These are phyloP conservation scores for Epicoccum sorghinum DNA, from an alignment of 2,329 filamentous ascomycete species.

Conservation along the genomic window DNA sequence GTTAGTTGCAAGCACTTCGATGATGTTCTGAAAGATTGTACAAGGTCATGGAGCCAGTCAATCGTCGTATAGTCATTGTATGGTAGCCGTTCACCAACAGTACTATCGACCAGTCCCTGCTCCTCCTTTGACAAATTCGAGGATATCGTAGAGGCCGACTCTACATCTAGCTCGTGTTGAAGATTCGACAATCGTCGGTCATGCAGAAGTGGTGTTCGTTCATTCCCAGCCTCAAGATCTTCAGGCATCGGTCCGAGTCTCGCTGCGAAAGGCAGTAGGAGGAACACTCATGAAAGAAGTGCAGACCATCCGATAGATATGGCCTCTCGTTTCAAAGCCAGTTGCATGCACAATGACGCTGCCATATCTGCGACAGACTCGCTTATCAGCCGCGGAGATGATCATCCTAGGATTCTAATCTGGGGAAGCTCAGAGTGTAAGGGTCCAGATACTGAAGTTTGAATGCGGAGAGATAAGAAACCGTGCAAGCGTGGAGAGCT, in stretches of 20 bases:
- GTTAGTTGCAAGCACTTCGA: background rate
- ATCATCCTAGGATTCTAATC: background rate
- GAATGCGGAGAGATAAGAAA: conserved; percentile 27
- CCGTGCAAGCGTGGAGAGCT: background rate
- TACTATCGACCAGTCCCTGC: conserved; percentile 52
- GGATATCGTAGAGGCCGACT: conserved; percentile 52
- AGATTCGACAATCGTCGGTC: conserved; percentile 41
- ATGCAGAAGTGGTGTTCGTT: conserved; percentile 45
- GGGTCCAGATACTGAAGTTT: conserved; percentile 10
- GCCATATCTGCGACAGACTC: background rate
- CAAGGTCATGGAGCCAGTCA: conserved; percentile 67
- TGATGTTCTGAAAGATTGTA: conserved; percentile 23
- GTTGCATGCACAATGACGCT: conserved; percentile 7
- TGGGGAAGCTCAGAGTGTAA: conserved; percentile 12
- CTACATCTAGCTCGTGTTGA: conserved; percentile 48
- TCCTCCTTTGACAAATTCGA: conserved; percentile 57
- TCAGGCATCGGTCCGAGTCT: conserved; percentile 22
- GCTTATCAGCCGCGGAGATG: conserved; percentile 11
- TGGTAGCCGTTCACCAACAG: conserved; percentile 61
- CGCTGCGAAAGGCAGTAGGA: background rate
- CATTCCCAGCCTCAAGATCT: conserved; percentile 35
- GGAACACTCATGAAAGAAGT: background rate
- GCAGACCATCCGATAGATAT: background rate
- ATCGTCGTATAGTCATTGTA: conserved; percentile 69
- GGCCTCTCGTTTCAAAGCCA: background rate